A percentile compares a stretch with the other conserved stretches of the same genome.
Evolutionary conservation across 2,329 filamentous ascomycete species (phyloP).

Genomic region (Diaporthe aspalathi): DNA sequence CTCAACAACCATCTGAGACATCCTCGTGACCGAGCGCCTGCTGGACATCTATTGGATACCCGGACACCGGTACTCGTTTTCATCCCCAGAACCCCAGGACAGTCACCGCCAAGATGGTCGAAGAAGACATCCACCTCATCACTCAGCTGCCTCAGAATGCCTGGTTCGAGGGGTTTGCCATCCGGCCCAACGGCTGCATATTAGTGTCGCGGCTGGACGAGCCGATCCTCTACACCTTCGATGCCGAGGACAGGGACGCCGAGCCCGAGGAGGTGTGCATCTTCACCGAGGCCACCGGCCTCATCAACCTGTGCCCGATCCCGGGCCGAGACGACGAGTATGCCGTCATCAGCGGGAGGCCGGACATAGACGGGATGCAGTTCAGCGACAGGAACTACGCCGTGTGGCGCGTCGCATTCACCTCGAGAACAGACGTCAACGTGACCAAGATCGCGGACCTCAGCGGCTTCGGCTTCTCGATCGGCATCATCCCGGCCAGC

Average conservation of each 20-base stretch:
- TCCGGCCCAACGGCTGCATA: slow-evolving; percentile 25
- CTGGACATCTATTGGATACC: background rate
- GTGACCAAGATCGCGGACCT: slow-evolving; percentile 28
- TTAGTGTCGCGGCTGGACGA: slow-evolving; percentile 31
- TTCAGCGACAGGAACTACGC: slow-evolving; percentile 16
- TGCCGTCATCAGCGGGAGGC: slow-evolving; percentile 28
- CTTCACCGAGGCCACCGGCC: slow-evolving; percentile 14
- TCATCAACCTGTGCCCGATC: slow-evolving; percentile 28
- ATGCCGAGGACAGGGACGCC: slow-evolving; percentile 24
- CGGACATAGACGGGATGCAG: slow-evolving; percentile 27
- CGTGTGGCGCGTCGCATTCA: slow-evolving; percentile 26
- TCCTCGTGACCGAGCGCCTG: background rate
- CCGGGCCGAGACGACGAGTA: slow-evolving; percentile 18
- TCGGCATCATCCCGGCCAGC: slow-evolving; percentile 29
- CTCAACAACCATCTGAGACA: slow-evolving; percentile 14
- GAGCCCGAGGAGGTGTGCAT: slow-evolving; percentile 24
- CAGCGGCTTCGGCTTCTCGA: slow-evolving; percentile 5
- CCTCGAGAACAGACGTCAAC: background rate
- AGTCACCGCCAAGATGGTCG: slow-evolving; percentile 7
- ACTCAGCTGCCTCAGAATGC: slow-evolving; percentile 31
- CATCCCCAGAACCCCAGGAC: background rate
- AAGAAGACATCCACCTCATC: slow-evolving; percentile 31
- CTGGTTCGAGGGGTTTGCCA: slow-evolving; percentile 31
- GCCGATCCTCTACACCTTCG: slow-evolving; percentile 29
- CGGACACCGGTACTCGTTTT: background rate